Evolutionary conservation across 345 rosid genomes (phyloP), one percentile per base, ranked within the genome.

Genomic region (Linum usitatissimum): DNA sequence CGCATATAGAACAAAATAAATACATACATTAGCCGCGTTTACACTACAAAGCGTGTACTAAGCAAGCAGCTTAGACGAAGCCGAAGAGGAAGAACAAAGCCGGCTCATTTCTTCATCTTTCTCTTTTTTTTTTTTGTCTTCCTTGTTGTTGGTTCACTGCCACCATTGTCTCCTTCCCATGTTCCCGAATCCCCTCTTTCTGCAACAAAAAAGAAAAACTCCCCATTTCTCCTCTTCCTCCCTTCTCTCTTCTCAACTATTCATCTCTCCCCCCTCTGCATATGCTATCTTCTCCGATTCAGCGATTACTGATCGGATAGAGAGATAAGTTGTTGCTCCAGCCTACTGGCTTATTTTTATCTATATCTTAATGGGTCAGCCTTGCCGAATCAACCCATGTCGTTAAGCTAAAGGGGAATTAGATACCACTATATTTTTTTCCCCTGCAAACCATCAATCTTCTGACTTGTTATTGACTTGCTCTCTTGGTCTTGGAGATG

Each of bases 401-500:
- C 20, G 13, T 31, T 56, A 65, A 66, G 53, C 70, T 58, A 36
- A 55, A 67, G 40, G 28, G 28, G 67, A 57, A 53, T 69, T 72
- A 34, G 49, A 13, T 58, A 42, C 34, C 36, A 31, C 18, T 34
- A 3, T n/a, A n/a, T n/a, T 34, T 34, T 34, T 34, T 34, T 4
- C 4, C 8, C 38, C 38, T 5, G 38, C 38, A 7, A 34, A 23
- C 28, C 28, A 23, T 34, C 38, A 1, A 34, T 5, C 8, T 34
- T 34, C 4, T 34, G 18, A 10, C 56, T 64, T 30, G 45, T 30
- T 31, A 57, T 71, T 64, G 73, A 30, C 63, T 72, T 71, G n/a
- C n/a, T n/a, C n/a, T n/a, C n/a, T n/a, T n/a, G n/a, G n/a, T 17
- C 53, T 63, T 20, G 73, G 61, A 71, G 71, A 92, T 92, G 97